Evolutionary conservation across 1,284 basidiomycete species (phyloP), one percentile per base, ranked within the genome.

Genomic region (Meripilus lineatus): DNA sequence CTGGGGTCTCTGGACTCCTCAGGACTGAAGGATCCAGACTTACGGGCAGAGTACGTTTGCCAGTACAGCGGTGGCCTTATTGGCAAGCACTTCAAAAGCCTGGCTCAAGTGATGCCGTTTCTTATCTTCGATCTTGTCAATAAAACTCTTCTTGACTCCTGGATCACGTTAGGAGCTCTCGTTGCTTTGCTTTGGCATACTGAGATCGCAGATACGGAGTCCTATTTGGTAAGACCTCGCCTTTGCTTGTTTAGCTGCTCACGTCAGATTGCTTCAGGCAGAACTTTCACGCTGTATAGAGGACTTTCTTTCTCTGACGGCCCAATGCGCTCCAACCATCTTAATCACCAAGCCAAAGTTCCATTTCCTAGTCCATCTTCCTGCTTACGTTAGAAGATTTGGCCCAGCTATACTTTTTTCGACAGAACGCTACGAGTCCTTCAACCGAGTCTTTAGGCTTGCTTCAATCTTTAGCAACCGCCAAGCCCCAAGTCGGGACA

Each of bases 61-160:
- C 0, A 61, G 63, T 38, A 50, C 50, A 5, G 57, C 57, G 18
- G 18, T 0, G 46, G 47, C 3, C 48, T 66, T 0, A 64, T 61
- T 18, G 59, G 63, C 0, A 63, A 62, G 39, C 62, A 66, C 26
- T 62, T 64, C 51, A 62, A 63, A 41, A 58, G 48, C 6, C 43
- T 66, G 1, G 43, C 44, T 2, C 63, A 66, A 34, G 45, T 59
- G 1, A 59, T 63, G 51, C 36, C 56, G 2, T 64, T 59, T 45
- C 34, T 13, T 18, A 18, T 35, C 8, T 35, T 11, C 34, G 34
- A 35, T 18, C 18, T 35, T 11, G 34, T 35, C 10, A 8, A 8
- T 11, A 8, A 35, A 17, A 17, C 10, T 8, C 8, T 35, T 8
- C 18, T 13, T 35, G 8, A 17, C 8, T 8, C 18, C 17, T 35